These are phyloP conservation scores for Tilletia indica DNA, from an alignment of 1,284 basidiomycete genomes.

Conservation along the genomic window DNA sequence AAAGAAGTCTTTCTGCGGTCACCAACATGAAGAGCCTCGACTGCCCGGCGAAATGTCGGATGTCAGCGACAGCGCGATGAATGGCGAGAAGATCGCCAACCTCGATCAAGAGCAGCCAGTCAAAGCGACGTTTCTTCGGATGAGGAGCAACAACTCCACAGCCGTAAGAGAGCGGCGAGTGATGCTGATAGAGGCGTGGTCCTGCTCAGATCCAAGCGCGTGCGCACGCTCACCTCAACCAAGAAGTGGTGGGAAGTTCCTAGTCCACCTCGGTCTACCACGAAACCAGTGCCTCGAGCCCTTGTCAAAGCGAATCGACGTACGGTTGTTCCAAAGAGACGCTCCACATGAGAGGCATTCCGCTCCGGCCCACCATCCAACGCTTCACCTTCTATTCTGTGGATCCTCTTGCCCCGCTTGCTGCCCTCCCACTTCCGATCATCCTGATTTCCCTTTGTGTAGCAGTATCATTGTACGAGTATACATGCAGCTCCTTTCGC, in stretches of 20 bases:
- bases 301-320: not conserved
- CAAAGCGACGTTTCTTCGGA: no score
- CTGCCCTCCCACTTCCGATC: not conserved
- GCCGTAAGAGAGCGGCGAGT: no score
- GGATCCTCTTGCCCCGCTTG: not conserved
- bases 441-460: not conserved
- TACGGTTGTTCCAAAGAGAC: no score
- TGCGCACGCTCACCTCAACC: not conserved
- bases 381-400: no score
- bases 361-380: no score
- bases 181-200: not conserved
- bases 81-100: not conserved
- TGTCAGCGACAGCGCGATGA: constrained; percentile 13
- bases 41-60: constrained; percentile 10
- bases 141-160: no score
- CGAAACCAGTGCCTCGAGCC: constrained; percentile 11
- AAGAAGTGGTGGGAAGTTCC: constrained; percentile 4
- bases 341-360: no score
- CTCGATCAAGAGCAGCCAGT: not conserved
- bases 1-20: not conserved
- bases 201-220: not conserved
- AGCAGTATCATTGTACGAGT: not conserved
- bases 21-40: not conserved
- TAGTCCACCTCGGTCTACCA: not conserved
- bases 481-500: not conserved